phyloP scores from a whole-genome alignment of 2,329 filamentous ascomycete genomes.

The Claviceps humidiphila region DNA sequence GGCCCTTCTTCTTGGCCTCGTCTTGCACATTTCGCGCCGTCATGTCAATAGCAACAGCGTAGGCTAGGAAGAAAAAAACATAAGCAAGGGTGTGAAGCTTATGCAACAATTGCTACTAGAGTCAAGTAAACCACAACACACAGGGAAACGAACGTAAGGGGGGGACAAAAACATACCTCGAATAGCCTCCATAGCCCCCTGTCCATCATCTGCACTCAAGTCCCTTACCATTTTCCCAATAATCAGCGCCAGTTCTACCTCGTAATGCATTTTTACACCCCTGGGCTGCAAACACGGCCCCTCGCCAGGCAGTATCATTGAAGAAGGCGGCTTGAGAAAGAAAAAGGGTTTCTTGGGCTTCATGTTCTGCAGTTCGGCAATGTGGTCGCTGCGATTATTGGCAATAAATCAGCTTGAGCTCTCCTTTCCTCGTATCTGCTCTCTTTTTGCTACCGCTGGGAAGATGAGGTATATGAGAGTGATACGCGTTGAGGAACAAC shows the following conservation, averaged over 20 bases:
- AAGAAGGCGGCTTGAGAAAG: constrained; percentile 89
- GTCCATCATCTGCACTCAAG: constrained; percentile 57
- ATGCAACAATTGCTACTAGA: not conserved
- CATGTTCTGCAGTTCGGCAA: constrained; percentile 77
- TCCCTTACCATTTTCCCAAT: constrained; percentile 73
- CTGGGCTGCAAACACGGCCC: constrained; percentile 72
- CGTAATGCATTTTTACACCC: constrained; percentile 81
- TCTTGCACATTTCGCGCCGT: constrained; percentile 91
- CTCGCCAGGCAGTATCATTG: constrained; percentile 65
- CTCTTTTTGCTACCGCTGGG: not conserved
- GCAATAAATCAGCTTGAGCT: not conserved
- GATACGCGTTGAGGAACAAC: not conserved
- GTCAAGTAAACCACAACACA: not conserved
- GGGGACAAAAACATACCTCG: constrained; percentile 40
- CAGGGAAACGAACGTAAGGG: not conserved
- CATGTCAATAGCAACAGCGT: constrained; percentile 91
- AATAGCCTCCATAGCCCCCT: constrained; percentile 71
- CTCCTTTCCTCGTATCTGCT: not conserved
- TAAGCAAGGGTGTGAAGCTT: not conserved
- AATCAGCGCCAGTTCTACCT: constrained; percentile 84
- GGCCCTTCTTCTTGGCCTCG: constrained; percentile 86
- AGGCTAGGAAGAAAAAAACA: constrained; percentile 37
- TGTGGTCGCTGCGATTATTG: constrained; percentile 56
- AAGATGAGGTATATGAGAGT: not conserved
- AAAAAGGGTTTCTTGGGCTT: constrained; percentile 94